These are phyloP conservation scores for Schizophyllum commune DNA, from an alignment of 1,284 basidiomycete species.

Conservation along the genomic window DNA sequence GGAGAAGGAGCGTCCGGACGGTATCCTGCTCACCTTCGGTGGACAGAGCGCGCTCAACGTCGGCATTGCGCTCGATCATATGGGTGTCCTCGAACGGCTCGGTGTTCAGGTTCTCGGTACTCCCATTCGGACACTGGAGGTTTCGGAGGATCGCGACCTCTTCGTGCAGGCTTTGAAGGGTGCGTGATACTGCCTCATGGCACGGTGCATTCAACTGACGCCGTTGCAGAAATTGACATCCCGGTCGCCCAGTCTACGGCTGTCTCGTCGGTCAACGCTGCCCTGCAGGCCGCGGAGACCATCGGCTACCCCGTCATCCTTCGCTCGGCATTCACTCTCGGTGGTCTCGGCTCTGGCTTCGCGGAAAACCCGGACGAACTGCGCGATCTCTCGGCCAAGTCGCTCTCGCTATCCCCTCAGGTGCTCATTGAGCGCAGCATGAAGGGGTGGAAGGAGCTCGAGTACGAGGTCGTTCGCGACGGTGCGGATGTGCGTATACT, in stretches of 20 bases:
- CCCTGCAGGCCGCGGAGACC: slow-evolving; percentile 81
- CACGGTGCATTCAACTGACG: too few species aligned
- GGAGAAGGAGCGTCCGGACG: slow-evolving; percentile 97
- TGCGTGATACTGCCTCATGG: too few species aligned
- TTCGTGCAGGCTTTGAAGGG: slow-evolving; percentile 97
- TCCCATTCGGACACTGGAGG: slow-evolving; percentile 89
- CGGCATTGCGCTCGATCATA: slow-evolving; percentile 94
- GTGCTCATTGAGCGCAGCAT: slow-evolving; percentile 97
- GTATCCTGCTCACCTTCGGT: slow-evolving; percentile 96
- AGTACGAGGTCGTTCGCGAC: slow-evolving; percentile 99
- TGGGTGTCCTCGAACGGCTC: slow-evolving; percentile 94
- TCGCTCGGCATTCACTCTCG: slow-evolving; percentile 96
- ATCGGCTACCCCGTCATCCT: slow-evolving; percentile 99
- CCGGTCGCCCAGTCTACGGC: slow-evolving; percentile 96
- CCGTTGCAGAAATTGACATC: slow-evolving; percentile 84
- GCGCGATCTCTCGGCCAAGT: slow-evolving; percentile 89
- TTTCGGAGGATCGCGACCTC: slow-evolving; percentile 95
- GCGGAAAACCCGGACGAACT: slow-evolving; percentile 94
- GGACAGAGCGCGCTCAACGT: slow-evolving; percentile 98
- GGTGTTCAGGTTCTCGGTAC: slow-evolving; percentile 95
- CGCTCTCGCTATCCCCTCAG: slow-evolving; percentile 88
- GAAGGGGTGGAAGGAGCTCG: slow-evolving; percentile 99
- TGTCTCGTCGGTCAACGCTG: slow-evolving; percentile 92
- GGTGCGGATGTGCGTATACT: slow-evolving; percentile 72
- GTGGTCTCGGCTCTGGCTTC: slow-evolving; percentile 98